These are phyloP conservation scores for Diplodia mutila DNA, from an alignment of 2,329 filamentous ascomycete species.

Conservation along the genomic window DNA sequence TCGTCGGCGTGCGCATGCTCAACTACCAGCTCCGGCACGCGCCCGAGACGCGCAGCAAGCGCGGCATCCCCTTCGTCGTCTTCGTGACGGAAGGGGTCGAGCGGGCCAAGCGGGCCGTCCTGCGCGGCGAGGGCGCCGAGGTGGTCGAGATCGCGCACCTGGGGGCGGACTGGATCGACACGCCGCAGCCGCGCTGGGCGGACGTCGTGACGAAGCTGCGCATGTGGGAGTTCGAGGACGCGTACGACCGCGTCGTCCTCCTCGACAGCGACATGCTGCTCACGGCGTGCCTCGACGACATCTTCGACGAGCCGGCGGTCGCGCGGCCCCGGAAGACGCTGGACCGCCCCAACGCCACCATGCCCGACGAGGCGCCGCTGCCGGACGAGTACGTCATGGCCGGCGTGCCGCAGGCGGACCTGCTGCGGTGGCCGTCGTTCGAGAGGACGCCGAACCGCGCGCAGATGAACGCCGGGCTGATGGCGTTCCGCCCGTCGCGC, in stretches of 20 bases:
- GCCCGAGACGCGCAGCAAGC: conserved; percentile 31
- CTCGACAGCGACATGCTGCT: conserved; percentile 50
- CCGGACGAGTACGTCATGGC: conserved; percentile 47
- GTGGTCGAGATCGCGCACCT: conserved; percentile 25
- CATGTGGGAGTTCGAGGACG: conserved; percentile 43
- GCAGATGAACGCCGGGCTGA: conserved; percentile 45
- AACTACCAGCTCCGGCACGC: conserved; percentile 37
- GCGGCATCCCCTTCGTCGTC: conserved; percentile 35
- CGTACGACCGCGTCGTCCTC: conserved; percentile 48
- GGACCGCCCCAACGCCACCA: conserved; percentile 25
- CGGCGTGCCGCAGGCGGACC: conserved; percentile 38
- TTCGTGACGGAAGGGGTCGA: conserved; percentile 35
- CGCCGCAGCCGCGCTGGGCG: conserved; percentile 42
- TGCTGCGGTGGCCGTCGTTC: conserved; percentile 37
- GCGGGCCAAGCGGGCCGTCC: conserved; percentile 30
- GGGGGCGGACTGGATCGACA: conserved; percentile 35
- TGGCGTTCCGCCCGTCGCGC: conserved; percentile 41
- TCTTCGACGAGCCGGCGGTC: conserved; percentile 41
- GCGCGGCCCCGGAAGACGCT: conserved; percentile 12
- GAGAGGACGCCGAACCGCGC: conserved; percentile 25
- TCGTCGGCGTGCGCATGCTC: conserved; percentile 36
- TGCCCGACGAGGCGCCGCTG: conserved; percentile 39
- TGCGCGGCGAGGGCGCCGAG: conserved; percentile 36
- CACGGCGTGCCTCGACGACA: conserved; percentile 40
- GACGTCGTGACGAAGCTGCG: conserved; percentile 50